A percentile compares a stretch with the other conserved stretches of the same genome.
phyloP scores from a whole-genome alignment of 768 basidiomycete species.

The Cantharellus cinnabarinus region DNA sequence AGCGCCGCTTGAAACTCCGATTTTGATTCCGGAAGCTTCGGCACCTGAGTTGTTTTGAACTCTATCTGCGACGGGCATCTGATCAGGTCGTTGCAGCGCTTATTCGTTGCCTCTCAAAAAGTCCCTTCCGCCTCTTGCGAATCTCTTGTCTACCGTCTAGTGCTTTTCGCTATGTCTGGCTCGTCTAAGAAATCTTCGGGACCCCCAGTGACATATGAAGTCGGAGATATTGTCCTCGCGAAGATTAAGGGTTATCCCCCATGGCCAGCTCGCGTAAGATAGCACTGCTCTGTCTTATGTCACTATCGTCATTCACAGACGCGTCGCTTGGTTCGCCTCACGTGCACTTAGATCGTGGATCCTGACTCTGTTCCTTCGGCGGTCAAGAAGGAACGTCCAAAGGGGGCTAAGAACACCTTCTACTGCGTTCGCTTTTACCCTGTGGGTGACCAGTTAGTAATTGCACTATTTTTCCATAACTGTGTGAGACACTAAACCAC shows the following conservation, averaged over 20 bases:
- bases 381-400: constrained; percentile 54
- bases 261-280: constrained; percentile 77
- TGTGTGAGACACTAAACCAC: neutral
- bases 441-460: constrained; percentile 73
- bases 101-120: neutral
- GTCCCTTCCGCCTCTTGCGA: neutral
- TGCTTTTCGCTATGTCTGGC: neutral
- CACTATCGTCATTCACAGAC: neutral
- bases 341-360: constrained; percentile 47
- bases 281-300: neutral
- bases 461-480: neutral
- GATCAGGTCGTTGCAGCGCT: no score
- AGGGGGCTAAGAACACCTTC: constrained; percentile 45
- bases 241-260: constrained; percentile 87
- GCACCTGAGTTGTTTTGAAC: no score
- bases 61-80: no score
- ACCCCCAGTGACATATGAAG: constrained; percentile 24
- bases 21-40: no score
- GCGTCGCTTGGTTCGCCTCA: neutral
- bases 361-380: constrained; percentile 36
- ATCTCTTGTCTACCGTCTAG: no score
- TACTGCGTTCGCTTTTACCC: constrained; percentile 83
- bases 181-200: constrained; percentile 8
- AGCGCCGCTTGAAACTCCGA: no score
- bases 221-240: constrained; percentile 73